Evolutionary conservation across 805 yeast genomes (phyloP), one percentile per base, ranked within the genome.

Genomic region (Schwanniomyces pseudopolymorphus): DNA sequence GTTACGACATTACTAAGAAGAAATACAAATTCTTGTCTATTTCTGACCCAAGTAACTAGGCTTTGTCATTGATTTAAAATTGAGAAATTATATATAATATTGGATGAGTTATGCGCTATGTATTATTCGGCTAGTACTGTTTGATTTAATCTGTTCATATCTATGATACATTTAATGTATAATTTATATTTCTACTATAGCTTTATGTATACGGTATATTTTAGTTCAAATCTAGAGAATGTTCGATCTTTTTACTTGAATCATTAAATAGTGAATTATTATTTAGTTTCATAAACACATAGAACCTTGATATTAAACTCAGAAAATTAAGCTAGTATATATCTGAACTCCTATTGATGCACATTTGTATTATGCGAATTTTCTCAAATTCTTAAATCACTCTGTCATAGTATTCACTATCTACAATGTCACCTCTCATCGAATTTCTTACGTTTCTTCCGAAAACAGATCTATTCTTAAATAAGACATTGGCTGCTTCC

Each of bases 351-450:
- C 5, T 13, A 13, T n/a, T 8, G 6, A 13, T n/a, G n/a, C n/a
- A n/a, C n/a, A n/a, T n/a, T n/a, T n/a, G n/a, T 22, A 22, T 5
- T 22, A 22, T 22, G 25, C 25, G n/a, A n/a, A 4, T 13, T 5
- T 27, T 27, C 33, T 27, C 13, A 27, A 27, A 27, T 27, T n/a
- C 16, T 26, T 47, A 58, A 24, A 69, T 51, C 7, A 89, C 94
- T 40, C 70, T 62, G 57, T 90, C 96, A 61, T 83, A 90, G 47
- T 61, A 58, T 33, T 77, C 81, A 31, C 75, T 75, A 28, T 78
- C 80, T 11, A 89, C 76, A 33, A 61, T 60, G 0, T 84, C 81
- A n/a, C 98, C 98, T 35, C 68, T 64, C 95, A 91, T 87, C 3
- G 92, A 66, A 14, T 64, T 58, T 31, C 57, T 61, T 2, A 88